Evolutionary conservation across 768 basidiomycete genomes (phyloP).

Genomic region (Lactifluus hygrophoroides): DNA sequence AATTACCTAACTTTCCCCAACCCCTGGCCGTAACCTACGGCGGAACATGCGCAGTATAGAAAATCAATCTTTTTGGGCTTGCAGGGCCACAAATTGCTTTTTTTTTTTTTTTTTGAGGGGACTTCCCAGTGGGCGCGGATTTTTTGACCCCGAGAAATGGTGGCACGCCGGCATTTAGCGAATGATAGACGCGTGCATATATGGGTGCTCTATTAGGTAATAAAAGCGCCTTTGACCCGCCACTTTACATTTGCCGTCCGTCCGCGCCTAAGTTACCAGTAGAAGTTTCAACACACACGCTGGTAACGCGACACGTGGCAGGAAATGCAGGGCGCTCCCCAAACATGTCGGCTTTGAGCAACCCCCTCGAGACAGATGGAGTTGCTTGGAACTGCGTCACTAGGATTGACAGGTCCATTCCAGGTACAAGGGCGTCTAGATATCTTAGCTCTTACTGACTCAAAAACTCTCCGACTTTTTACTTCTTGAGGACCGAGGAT

Average conservation of each 20-base stretch:
- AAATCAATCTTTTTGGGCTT: not conserved
- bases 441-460: not conserved
- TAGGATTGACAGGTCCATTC: conserved; percentile 8
- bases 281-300: conserved; percentile 1
- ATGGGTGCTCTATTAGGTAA: conserved; percentile 12
- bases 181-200: not conserved
- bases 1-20: conserved; percentile 9
- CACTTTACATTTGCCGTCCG: conserved; percentile 10
- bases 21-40: conserved; percentile 5
- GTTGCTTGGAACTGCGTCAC: conserved; percentile 4
- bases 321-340: not conserved
- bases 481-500: not conserved
- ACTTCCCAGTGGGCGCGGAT: not conserved
- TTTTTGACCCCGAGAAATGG: conserved; percentile 6
- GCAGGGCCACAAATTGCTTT: not conserved
- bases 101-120: not conserved
- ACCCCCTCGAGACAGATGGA: conserved; percentile 11
- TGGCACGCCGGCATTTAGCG: conserved; percentile 7
- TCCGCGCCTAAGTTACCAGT: not conserved
- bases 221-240: conserved; percentile 13
- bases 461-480: not conserved
- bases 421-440: conserved; percentile 12
- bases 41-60: not conserved
- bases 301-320: conserved; percentile 16
- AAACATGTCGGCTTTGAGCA: conserved; percentile 4